Conservation (phyloP, 805 yeast genomes). For the Candida pseudofarinosa region DNA sequence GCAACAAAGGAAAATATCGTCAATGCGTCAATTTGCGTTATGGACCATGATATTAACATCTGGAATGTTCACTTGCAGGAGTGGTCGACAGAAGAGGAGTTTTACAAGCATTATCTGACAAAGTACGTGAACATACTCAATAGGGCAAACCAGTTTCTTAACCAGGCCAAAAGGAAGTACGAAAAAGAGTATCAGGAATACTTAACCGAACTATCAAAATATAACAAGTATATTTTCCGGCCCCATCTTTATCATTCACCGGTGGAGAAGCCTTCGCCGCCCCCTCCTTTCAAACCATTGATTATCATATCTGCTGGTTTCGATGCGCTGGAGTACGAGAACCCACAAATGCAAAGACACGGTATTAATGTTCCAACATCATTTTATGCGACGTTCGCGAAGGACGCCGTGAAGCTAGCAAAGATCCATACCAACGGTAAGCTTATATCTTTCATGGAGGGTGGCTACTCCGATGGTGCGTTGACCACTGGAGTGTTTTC, state of each 20-base stretch:
- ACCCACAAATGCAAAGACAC: conserved; percentile 82
- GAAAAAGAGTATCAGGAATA: conserved; percentile 31
- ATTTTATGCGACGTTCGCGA: conserved; percentile 68
- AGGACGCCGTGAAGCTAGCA: conserved; percentile 68
- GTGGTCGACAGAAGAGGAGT: conserved; percentile 61
- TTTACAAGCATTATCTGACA: conserved; percentile 55
- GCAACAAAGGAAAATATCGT: conserved; percentile 68
- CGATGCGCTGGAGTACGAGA: conserved; percentile 82
- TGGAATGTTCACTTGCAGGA: conserved; percentile 82
- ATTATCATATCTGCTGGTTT: conserved; percentile 83
- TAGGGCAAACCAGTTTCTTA: conserved; percentile 64
- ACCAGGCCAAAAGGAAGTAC: conserved; percentile 42
- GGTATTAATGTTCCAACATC: conserved; percentile 77
- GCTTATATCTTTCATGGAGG: conserved; percentile 69
- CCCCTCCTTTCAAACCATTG: conserved; percentile 41
- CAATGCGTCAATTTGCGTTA: conserved; percentile 74
- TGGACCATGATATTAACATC: conserved; percentile 71
- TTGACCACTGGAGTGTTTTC: conserved; percentile 74
- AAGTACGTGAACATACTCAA: conserved; percentile 59
- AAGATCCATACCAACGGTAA: conserved; percentile 58
- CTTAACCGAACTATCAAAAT: conserved; percentile 18
- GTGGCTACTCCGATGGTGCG: conserved; percentile 85
- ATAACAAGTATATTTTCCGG: conserved; percentile 29
- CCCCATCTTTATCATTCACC: conserved; percentile 27
- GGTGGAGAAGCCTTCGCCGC: conserved; percentile 28